Evolutionary conservation across 495 filamentous ascomycete species (phyloP).

Genomic region (Evansstolkia leycettana): DNA sequence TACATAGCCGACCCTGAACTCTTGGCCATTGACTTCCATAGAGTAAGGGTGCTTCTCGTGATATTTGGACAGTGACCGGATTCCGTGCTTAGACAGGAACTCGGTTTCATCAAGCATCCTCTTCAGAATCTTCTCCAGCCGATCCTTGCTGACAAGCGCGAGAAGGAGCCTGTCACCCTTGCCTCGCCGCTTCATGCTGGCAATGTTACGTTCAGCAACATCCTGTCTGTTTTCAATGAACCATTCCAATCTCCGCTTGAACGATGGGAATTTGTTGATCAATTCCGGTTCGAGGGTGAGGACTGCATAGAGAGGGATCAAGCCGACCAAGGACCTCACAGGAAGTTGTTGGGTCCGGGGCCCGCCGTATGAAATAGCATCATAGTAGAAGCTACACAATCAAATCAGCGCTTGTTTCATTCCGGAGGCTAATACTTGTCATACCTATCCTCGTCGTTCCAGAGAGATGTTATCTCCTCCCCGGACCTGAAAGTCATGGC

Average conservation of each 20-base stretch:
- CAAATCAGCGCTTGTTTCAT: background rate
- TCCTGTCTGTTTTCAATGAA: constrained; percentile 79
- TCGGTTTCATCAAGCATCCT: constrained; percentile 92
- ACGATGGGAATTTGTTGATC: constrained; percentile 83
- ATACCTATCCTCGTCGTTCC: constrained; percentile 81
- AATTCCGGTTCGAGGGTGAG: constrained; percentile 86
- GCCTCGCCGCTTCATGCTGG: constrained; percentile 75
- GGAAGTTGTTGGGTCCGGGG: constrained; percentile 88
- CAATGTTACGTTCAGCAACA: constrained; percentile 82
- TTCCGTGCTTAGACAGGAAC: constrained; percentile 81
- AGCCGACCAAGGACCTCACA: constrained; percentile 78
- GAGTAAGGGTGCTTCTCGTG: constrained; percentile 84
- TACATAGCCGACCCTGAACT: constrained; percentile 79
- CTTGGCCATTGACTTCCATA: constrained; percentile 91
- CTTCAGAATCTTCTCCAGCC: constrained; percentile 71
- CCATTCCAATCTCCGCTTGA: constrained; percentile 88
- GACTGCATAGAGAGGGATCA: constrained; percentile 88
- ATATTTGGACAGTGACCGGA: constrained; percentile 85
- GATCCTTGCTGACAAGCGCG: constrained; percentile 79
- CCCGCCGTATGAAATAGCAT: constrained; percentile 90
- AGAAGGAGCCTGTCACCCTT: constrained; percentile 79
- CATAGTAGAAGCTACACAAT: constrained; percentile 70
- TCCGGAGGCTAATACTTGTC: constrained; percentile 1
- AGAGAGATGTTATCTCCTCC: constrained; percentile 70
- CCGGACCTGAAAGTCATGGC: constrained; percentile 87